Evolutionary conservation across 208 protist genomes (phyloP).

Genomic region (Wallacemonas sp.): DNA sequence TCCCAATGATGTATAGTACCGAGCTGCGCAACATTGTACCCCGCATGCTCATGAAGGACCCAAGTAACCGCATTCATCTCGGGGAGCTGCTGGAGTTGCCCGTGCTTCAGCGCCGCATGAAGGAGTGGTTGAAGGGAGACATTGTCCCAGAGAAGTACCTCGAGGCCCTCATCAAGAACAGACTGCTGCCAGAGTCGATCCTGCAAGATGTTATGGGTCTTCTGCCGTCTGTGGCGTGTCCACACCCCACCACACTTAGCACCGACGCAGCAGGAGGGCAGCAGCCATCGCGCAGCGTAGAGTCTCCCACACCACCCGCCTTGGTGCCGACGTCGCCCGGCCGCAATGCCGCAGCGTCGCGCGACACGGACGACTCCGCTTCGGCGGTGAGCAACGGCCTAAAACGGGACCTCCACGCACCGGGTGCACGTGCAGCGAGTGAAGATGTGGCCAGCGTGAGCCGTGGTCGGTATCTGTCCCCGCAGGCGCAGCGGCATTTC

Average conservation of each 20-base stretch:
- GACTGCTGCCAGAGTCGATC: constrained; percentile 54
- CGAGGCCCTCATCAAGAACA: constrained; percentile 55
- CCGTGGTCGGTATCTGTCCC: not conserved
- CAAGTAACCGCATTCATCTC: constrained; percentile 65
- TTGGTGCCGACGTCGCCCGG: not conserved
- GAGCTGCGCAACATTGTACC: constrained; percentile 79
- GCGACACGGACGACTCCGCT: too few species aligned
- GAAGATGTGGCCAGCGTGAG: not conserved
- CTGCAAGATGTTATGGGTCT: constrained; percentile 14
- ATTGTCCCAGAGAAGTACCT: constrained; percentile 72
- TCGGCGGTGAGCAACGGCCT: too few species aligned
- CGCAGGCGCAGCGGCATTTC: not conserved
- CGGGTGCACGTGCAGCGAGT: not conserved
- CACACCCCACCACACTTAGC: not conserved
- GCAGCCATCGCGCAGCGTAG: not conserved
- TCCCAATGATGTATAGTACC: constrained; percentile 67
- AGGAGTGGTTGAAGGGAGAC: constrained; percentile 77
- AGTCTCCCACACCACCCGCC: not conserved
- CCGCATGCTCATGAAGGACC: constrained; percentile 77
- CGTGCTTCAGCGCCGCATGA: constrained; percentile 63
- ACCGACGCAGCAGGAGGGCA: not conserved
- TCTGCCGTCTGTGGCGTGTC: not conserved
- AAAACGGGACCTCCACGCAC: not conserved
- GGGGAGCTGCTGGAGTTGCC: constrained; percentile 71
- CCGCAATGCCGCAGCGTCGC: not conserved